These are phyloP conservation scores for Auricularia heimuer DNA, from an alignment of 768 basidiomycete genomes.

Conservation along the genomic window DNA sequence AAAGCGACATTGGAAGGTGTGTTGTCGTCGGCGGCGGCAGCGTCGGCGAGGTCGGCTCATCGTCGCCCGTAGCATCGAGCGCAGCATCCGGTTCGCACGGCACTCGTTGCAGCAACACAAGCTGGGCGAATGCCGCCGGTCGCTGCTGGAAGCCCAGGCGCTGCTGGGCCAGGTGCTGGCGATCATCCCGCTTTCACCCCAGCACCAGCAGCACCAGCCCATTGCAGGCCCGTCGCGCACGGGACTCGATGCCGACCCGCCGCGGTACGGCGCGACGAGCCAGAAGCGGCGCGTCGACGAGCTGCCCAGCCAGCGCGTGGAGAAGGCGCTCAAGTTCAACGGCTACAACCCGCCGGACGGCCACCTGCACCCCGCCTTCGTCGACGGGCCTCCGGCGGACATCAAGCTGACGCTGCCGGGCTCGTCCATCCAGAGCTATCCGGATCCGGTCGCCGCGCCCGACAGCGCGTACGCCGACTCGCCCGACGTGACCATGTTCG, in stretches of 20 bases:
- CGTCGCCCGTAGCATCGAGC: neutral
- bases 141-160: neutral
- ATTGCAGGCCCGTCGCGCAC: neutral
- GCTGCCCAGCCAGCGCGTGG: neutral
- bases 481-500: neutral
- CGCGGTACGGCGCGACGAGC: neutral
- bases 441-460: neutral
- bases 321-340: neutral
- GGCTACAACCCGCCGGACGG: neutral
- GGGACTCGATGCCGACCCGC: neutral
- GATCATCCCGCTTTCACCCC: neutral
- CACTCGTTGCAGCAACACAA: neutral
- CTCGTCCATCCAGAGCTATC: neutral
- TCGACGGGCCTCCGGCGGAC: neutral
- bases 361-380: neutral
- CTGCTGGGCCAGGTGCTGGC: neutral
- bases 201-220: neutral
- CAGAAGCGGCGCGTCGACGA: neutral
- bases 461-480: neutral
- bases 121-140: neutral
- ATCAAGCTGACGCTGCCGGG: neutral
- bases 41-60: no score
- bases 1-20: no score
- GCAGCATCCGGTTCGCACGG: neutral
- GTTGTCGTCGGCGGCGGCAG: no score